These are phyloP conservation scores for Cryptococcus sp. DNA, from an alignment of 1,284 basidiomycete species.

Conservation along the genomic window DNA sequence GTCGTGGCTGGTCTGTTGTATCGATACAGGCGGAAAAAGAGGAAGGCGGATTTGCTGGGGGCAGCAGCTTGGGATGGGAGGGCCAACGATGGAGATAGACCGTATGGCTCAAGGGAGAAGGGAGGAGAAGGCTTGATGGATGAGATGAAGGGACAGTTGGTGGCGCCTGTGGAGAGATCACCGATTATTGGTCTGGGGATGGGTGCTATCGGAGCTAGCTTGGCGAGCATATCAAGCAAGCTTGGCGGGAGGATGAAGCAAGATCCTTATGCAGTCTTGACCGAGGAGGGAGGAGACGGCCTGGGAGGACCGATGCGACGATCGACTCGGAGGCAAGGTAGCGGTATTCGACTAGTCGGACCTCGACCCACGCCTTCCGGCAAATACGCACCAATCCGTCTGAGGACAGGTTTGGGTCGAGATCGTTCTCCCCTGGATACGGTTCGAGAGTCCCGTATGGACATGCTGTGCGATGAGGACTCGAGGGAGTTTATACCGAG, in stretches of 20 bases:
- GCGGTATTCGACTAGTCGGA: slow-evolving; percentile 31
- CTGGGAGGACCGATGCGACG: slow-evolving; percentile 12
- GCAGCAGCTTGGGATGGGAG: not conserved
- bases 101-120: slow-evolving; percentile 23
- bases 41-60: not conserved
- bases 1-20: slow-evolving; percentile 11
- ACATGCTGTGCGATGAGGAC: slow-evolving; percentile 41
- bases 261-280: slow-evolving; percentile 22
- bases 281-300: slow-evolving; percentile 7
- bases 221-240: slow-evolving; percentile 19
- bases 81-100: slow-evolving; percentile 6
- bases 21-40: slow-evolving; percentile 9
- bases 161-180: slow-evolving; percentile 1
- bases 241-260: slow-evolving; percentile 3
- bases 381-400: slow-evolving; percentile 6
- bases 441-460: slow-evolving; percentile 12
- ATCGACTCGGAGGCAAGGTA: slow-evolving; percentile 21
- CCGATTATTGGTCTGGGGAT: slow-evolving; percentile 17
- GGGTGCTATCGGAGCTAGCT: slow-evolving; percentile 17
- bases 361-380: slow-evolving; percentile 13
- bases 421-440: not conserved
- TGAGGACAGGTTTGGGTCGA: not conserved
- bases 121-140: slow-evolving; percentile 22
- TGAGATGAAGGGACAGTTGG: slow-evolving; percentile 2
- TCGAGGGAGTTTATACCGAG: slow-evolving; percentile 12